These are phyloP conservation scores for Lactarius vividus DNA, from an alignment of 768 basidiomycete genomes.

Conservation along the genomic window DNA sequence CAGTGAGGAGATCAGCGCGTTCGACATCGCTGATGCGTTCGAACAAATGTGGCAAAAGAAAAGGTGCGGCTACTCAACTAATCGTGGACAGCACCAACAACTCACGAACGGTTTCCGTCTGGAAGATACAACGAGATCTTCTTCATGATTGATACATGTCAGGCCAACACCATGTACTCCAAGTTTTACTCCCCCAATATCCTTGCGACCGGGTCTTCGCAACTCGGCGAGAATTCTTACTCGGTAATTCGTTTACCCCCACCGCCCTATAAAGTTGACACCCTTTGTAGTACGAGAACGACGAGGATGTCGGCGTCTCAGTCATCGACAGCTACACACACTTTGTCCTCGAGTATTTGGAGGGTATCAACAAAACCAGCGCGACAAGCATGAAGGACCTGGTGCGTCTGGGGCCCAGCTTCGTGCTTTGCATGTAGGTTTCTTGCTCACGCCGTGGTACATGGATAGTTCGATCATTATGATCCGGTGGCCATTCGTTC, in stretches of 20 bases:
- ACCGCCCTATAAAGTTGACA: neutral
- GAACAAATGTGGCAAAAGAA: conserved; percentile 99
- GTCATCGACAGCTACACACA: conserved; percentile 97
- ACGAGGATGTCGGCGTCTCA: conserved; percentile 90
- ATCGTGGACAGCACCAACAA: neutral
- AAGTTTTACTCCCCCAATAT: conserved; percentile 93
- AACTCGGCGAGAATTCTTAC: conserved; percentile 86
- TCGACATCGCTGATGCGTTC: conserved; percentile 96
- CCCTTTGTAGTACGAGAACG: conserved; percentile 74
- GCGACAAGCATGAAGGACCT: conserved; percentile 77
- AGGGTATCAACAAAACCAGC: conserved; percentile 89
- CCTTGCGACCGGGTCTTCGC: conserved; percentile 84
- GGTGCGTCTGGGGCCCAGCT: conserved; percentile 44
- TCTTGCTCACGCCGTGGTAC: neutral
- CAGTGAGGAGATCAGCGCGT: conserved; percentile 95
- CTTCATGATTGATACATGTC: conserved; percentile 98
- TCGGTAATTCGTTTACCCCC: conserved; percentile 53
- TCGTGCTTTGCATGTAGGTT: neutral
- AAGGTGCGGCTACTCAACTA: conserved; percentile 45
- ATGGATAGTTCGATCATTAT: conserved; percentile 74
- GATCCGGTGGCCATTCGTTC: conserved; percentile 74
- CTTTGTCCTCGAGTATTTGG: conserved; percentile 86
- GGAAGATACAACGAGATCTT: conserved; percentile 89
- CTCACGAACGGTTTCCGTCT: neutral
- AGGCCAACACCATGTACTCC: conserved; percentile 93